Percentiles rank a stretch among this genome's conserved stretches.
phyloP scores from a whole-genome alignment of 176 grass and related monocot species.

The Juncus inflexus region DNA sequence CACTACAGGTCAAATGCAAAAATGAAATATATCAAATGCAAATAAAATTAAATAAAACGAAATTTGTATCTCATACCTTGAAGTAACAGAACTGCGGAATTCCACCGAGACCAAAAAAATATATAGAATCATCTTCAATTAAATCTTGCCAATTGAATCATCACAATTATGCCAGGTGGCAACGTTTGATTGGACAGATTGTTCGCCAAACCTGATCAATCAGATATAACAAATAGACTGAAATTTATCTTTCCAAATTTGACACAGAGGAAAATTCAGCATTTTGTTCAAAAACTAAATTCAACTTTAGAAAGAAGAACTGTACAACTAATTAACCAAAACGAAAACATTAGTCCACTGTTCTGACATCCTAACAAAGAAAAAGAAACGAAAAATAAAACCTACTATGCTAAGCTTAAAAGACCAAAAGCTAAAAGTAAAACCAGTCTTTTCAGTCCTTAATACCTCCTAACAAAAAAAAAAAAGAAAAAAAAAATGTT shows the following conservation, averaged over 20 bases:
- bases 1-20: too few relatives aligned
- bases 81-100: too few relatives aligned
- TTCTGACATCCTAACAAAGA: conserved; percentile 40
- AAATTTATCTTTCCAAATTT: conserved; percentile 33
- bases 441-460: conserved; percentile 27
- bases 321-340: conserved; percentile 53
- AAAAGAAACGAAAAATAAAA: conserved; percentile 42
- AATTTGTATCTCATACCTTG: too few relatives aligned
- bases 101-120: too few relatives aligned
- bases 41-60: too few relatives aligned
- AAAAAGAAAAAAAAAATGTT: conserved; percentile 40
- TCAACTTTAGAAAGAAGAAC: conserved; percentile 47
- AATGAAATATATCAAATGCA: too few relatives aligned
- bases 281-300: conserved; percentile 33
- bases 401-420: conserved; percentile 48
- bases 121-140: too few relatives aligned
- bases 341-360: conserved; percentile 50
- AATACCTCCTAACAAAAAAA: conserved; percentile 40
- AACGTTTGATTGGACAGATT: too few relatives aligned
- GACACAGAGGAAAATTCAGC: conserved; percentile 18
- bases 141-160: too few relatives aligned
- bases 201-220: too few relatives aligned
- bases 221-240: conserved; percentile 23
- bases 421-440: conserved; percentile 32
- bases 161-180: too few relatives aligned